Percentiles rank a stretch among this genome's conserved stretches.
These are phyloP conservation scores for Sanghuangporus sanghuang DNA, from an alignment of 1,284 basidiomycete species.

Conservation along the genomic window DNA sequence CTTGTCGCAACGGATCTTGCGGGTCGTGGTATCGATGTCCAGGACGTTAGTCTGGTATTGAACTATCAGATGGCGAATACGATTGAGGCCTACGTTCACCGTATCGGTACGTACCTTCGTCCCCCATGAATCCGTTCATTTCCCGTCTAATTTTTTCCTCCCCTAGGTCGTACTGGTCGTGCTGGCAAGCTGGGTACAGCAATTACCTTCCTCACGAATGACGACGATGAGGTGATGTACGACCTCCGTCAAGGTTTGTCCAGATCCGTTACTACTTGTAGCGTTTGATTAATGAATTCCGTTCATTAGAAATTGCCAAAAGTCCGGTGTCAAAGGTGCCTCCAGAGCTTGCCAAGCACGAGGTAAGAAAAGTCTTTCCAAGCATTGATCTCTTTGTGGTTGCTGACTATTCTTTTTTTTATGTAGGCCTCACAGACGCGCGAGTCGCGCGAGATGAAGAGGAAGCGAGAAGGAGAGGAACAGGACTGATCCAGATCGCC, in stretches of 20 bases:
- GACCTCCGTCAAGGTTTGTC: constrained; percentile 79
- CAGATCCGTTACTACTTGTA: background rate
- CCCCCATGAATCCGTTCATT: background rate
- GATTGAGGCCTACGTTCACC: constrained; percentile 96
- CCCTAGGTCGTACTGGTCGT: constrained; percentile 88
- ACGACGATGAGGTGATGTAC: constrained; percentile 96
- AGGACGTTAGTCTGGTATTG: constrained; percentile 92
- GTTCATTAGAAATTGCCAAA: constrained; percentile 76
- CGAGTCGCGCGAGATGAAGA: constrained; percentile 88
- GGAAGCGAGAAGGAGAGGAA: constrained; percentile 78
- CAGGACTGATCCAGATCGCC: constrained; percentile 36
- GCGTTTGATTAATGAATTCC: background rate
- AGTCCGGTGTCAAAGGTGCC: constrained; percentile 89
- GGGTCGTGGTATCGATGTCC: constrained; percentile 97
- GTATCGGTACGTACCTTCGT: constrained; percentile 69
- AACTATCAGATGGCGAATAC: constrained; percentile 97
- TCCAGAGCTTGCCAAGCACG: constrained; percentile 82
- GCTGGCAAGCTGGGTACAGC: constrained; percentile 92
- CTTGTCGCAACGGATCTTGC: constrained; percentile 97
- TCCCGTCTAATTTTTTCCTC: background rate
- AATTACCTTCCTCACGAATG: constrained; percentile 93
- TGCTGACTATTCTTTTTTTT: background rate
- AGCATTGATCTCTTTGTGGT: background rate
- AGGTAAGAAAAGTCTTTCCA: constrained; percentile 27
- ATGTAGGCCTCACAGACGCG: constrained; percentile 70